Percentiles rank a stretch among this genome's conserved stretches.
These are phyloP conservation scores for Agaricus subrufescens DNA, from an alignment of 768 basidiomycete genomes.

Conservation along the genomic window DNA sequence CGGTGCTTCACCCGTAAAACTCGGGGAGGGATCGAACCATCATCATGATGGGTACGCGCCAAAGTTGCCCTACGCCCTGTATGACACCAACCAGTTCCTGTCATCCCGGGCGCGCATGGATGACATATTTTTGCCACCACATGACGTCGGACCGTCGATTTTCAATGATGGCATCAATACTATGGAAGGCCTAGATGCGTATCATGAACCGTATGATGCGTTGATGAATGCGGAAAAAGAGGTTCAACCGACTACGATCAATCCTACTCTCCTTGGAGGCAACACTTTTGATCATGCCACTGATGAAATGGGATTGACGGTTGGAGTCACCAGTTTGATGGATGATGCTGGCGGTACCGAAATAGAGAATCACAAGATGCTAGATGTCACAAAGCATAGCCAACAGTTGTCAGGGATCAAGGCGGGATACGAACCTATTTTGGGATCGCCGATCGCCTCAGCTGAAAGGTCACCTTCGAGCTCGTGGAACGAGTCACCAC, in stretches of 20 bases:
- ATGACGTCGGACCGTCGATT: not conserved
- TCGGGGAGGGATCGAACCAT: not conserved
- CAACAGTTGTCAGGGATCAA: not conserved
- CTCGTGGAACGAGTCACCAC: not conserved
- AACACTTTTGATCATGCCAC: not conserved
- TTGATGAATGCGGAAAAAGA: not conserved
- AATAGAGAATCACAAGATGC: not conserved
- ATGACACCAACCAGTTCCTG: no score
- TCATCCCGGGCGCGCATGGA: not conserved
- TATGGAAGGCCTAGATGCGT: not conserved
- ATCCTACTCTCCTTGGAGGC: slow-evolving; percentile 2
- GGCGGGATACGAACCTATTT: not conserved
- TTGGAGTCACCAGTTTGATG: not conserved
- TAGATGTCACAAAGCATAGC: not conserved
- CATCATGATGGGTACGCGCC: not conserved
- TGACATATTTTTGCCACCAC: not conserved
- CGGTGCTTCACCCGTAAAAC: not conserved
- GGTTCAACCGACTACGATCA: not conserved
- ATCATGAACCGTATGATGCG: not conserved
- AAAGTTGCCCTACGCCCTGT: no score
- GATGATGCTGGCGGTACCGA: not conserved
- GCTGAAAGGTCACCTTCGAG: not conserved
- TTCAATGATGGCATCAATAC: not conserved
- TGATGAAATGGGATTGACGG: not conserved
- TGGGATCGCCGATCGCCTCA: not conserved